Evolutionary conservation across 305 asterid genomes (phyloP).

Genomic region (Fraxinus paxiana): DNA sequence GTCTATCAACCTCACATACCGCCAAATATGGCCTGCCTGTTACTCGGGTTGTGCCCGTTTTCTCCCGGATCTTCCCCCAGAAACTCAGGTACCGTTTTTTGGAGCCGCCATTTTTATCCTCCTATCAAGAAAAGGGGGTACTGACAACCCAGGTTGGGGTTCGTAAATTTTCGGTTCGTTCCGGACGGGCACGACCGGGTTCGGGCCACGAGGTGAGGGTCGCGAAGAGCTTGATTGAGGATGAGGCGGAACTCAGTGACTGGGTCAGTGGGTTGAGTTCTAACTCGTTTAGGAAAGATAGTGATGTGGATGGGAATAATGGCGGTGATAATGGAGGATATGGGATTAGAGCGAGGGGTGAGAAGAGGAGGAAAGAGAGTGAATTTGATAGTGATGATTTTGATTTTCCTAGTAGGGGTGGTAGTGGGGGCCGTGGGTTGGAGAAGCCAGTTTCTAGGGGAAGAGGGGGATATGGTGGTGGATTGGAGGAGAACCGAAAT

Average conservation of each 20-base stretch:
- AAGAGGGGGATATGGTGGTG: conserved; percentile 27
- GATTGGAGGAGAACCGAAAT: conserved; percentile 18
- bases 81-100: conserved; percentile 42
- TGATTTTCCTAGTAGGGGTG: conserved; percentile 30
- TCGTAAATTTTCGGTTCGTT: conserved; percentile 35
- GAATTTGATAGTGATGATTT: conserved; percentile 33
- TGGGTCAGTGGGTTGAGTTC: conserved; percentile 87
- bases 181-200: conserved; percentile 39
- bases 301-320: conserved; percentile 34
- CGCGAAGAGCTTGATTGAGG: conserved; percentile 78
- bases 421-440: conserved; percentile 27
- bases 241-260: conserved; percentile 88
- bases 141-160: conserved; percentile 23
- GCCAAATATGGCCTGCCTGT: conserved; percentile 27
- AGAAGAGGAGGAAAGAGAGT: conserved; percentile 42
- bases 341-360: conserved; percentile 35
- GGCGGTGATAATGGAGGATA: conserved; percentile 29
- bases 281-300: conserved; percentile 50
- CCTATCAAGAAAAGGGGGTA: conserved; percentile 19
- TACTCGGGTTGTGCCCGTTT: conserved; percentile 37
- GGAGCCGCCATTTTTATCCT: conserved; percentile 29
- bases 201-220: conserved; percentile 28
- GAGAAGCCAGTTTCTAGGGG: conserved; percentile 12
- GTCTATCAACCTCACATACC: conserved; percentile 14
- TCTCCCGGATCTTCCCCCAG: conserved; percentile 58